A percentile compares a stretch with the other conserved stretches of the same genome.
These are phyloP conservation scores for Chrysoporthe austroafricana DNA, from an alignment of 2,329 filamentous ascomycete genomes.

Conservation along the genomic window DNA sequence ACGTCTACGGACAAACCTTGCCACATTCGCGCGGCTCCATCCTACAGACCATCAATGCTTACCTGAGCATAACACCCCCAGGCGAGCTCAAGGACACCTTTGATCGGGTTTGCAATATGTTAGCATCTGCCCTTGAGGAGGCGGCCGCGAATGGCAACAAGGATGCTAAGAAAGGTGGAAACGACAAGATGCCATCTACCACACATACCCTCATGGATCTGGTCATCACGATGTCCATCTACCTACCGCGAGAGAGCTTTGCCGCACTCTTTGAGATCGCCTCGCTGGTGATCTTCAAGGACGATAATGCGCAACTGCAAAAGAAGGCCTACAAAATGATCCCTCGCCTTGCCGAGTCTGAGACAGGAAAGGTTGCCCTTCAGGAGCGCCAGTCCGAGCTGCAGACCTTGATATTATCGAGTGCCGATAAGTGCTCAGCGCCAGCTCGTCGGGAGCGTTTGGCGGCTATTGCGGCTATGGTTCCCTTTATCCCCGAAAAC, in stretches of 20 bases:
- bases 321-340: conserved; percentile 99
- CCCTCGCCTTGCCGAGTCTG: conserved; percentile 82
- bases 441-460: conserved; percentile 87
- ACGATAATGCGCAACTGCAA: conserved; percentile 87
- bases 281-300: conserved; percentile 76
- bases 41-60: conserved; percentile 91
- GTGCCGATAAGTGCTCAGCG: conserved; percentile 81
- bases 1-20: conserved; percentile 95
- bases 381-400: conserved; percentile 76
- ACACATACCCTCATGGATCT: conserved; percentile 96
- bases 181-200: conserved; percentile 83
- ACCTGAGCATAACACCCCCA: conserved; percentile 82
- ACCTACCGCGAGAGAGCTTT: conserved; percentile 87
- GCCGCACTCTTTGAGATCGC: conserved; percentile 85
- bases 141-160: conserved; percentile 60
- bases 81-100: conserved; percentile 87
- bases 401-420: conserved; percentile 78
- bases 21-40: conserved; percentile 91
- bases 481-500: conserved; percentile 75
- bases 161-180: conserved; percentile 63
- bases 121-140: conserved; percentile 70
- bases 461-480: conserved; percentile 77
- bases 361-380: conserved; percentile 76
- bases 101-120: conserved; percentile 80
- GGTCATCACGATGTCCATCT: conserved; percentile 93